Percentiles rank a stretch among this genome's conserved stretches.
phyloP scores from a whole-genome alignment of 805 yeast species.

The Starmerella geochares region DNA sequence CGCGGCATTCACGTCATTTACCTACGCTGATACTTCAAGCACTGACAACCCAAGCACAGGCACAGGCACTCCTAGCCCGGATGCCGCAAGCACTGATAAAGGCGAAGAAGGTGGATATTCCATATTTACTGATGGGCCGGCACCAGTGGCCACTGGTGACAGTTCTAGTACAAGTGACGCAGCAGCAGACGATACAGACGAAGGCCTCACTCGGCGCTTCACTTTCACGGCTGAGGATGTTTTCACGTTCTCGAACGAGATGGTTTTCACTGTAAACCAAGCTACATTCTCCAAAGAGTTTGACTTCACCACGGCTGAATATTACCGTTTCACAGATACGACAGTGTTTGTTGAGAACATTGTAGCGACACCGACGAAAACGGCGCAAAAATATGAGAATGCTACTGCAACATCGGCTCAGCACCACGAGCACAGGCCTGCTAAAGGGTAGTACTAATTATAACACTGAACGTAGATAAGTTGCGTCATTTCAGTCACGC shows the following conservation, averaged over 20 bases:
- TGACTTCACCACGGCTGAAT: background rate
- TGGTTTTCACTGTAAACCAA: background rate
- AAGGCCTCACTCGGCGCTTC: background rate
- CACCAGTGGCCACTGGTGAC: background rate
- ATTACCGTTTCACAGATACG: conserved; percentile 2
- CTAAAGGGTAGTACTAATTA: too few species aligned
- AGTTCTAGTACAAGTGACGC: too few species aligned
- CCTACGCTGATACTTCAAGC: background rate
- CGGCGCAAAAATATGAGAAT: background rate
- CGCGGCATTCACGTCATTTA: conserved; percentile 3
- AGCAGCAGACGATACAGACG: background rate
- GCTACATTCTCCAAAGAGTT: background rate
- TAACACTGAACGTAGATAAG: too few species aligned
- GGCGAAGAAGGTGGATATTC: background rate
- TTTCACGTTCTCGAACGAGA: background rate
- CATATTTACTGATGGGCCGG: background rate
- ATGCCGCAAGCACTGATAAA: background rate
- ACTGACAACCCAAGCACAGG: background rate
- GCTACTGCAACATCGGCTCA: background rate
- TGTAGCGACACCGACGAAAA: background rate
- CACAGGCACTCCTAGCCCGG: background rate
- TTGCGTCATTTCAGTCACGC: too few species aligned
- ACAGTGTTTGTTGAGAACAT: background rate
- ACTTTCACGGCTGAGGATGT: conserved; percentile 1
- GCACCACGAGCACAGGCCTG: too few species aligned